These are phyloP conservation scores for Chytriomyces sp. DNA, from an alignment of 192 early-diverging fungal genomes.

Conservation along the genomic window DNA sequence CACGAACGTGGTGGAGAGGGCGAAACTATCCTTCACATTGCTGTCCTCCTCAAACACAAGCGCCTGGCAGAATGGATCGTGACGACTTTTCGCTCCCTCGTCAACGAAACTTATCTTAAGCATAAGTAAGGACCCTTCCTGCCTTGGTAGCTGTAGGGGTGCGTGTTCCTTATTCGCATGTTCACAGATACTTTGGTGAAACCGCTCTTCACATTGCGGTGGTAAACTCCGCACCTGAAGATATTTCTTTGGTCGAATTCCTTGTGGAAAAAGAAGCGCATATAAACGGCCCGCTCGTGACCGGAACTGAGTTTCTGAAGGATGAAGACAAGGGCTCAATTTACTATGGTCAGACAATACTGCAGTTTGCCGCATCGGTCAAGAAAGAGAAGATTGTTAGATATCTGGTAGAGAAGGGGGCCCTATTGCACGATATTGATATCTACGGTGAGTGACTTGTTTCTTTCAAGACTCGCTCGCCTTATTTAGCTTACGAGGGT, in stretches of 20 bases:
- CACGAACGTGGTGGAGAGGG: constrained; percentile 27
- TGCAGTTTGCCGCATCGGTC: constrained; percentile 21
- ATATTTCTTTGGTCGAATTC: constrained; percentile 12
- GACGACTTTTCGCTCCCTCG: background rate
- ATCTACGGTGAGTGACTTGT: constrained; percentile 15
- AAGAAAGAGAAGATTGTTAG: background rate
- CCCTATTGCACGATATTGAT: constrained; percentile 7
- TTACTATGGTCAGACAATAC: constrained; percentile 22
- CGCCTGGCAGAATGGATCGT: constrained; percentile 14
- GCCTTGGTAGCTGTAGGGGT: background rate
- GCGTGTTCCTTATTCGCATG: background rate
- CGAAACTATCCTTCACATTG: constrained; percentile 30
- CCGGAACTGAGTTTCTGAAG: constrained; percentile 21
- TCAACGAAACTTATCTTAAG: constrained; percentile 21
- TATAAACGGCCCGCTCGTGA: constrained; percentile 14
- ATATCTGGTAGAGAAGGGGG: constrained; percentile 13
- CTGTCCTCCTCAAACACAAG: constrained; percentile 8
- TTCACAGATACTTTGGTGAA: constrained; percentile 13
- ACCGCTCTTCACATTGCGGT: constrained; percentile 30
- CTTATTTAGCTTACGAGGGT: background rate
- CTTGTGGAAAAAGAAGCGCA: constrained; percentile 15
- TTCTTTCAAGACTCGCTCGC: background rate
- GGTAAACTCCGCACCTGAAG: background rate
- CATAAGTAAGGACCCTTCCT: background rate
- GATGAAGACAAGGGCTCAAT: constrained; percentile 11